These are phyloP conservation scores for Penicillium canariense DNA, from an alignment of 495 filamentous ascomycete genomes.

Conservation along the genomic window DNA sequence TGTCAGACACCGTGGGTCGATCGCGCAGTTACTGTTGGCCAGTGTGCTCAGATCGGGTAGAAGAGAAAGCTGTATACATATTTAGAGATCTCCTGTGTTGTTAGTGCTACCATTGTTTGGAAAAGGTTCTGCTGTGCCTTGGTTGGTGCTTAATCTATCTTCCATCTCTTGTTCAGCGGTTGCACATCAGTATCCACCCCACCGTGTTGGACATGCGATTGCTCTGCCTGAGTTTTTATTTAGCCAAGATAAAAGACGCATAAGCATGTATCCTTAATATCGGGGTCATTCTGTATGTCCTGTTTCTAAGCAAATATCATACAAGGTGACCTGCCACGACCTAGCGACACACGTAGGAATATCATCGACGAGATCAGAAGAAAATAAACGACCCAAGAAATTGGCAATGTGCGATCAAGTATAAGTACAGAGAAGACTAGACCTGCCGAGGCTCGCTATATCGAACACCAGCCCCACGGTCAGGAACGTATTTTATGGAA, in stretches of 20 bases:
- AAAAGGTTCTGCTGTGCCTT: constrained; percentile 26
- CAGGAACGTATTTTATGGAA: constrained; percentile 24
- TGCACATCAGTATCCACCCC: not conserved
- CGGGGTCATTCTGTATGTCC: not conserved
- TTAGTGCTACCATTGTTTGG: constrained; percentile 30
- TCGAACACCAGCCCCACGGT: constrained; percentile 12
- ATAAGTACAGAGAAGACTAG: constrained; percentile 36
- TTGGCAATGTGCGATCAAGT: constrained; percentile 24
- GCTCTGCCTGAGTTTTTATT: not conserved
- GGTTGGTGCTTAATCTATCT: constrained; percentile 32
- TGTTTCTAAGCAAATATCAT: not conserved
- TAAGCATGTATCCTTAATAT: too few relatives aligned
- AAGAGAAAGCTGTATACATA: constrained; percentile 52
- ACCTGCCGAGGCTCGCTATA: constrained; percentile 14
- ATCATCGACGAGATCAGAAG: not conserved
- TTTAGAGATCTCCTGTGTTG: constrained; percentile 40
- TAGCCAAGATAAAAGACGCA: not conserved
- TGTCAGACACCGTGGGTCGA: constrained; percentile 16
- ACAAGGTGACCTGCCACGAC: not conserved
- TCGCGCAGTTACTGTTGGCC: constrained; percentile 16
- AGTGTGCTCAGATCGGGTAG: constrained; percentile 27
- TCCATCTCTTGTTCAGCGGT: constrained; percentile 18
- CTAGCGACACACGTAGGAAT: not conserved
- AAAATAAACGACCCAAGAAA: constrained; percentile 10
- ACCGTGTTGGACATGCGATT: not conserved